Evolutionary conservation across 106 monocot genomes (phyloP).

Genomic region (Dioscorea alata): DNA sequence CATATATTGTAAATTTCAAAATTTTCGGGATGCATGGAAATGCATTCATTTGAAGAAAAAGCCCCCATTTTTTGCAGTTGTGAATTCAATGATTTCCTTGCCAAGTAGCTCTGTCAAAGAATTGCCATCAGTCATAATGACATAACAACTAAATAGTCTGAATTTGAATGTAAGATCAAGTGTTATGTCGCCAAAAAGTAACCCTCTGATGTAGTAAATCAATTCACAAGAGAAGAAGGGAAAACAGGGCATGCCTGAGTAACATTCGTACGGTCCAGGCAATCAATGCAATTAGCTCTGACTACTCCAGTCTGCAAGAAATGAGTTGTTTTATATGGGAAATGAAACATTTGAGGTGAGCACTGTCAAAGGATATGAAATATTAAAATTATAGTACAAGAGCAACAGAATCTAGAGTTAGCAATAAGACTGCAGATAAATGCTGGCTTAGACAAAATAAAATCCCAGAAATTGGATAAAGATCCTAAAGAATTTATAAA

Average conservation of each 20-base stretch:
- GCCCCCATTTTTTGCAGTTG: slow-evolving; percentile 55
- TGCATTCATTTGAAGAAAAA: slow-evolving; percentile 59
- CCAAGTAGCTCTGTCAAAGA: slow-evolving; percentile 59
- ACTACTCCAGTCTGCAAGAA: slow-evolving; percentile 59
- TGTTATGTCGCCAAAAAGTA: background rate
- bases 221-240: background rate
- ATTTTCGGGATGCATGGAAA: slow-evolving; percentile 42
- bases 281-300: slow-evolving; percentile 92
- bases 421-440: background rate
- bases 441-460: background rate
- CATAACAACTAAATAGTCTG: background rate
- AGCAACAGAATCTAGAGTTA: background rate
- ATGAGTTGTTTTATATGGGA: background rate
- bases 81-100: slow-evolving; percentile 63
- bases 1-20: slow-evolving; percentile 65
- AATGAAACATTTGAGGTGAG: background rate
- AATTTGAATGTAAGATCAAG: background rate
- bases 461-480: no score
- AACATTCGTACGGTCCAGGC: slow-evolving; percentile 94
- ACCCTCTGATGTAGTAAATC: background rate
- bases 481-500: background rate
- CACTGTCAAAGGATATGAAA: background rate
- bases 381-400: background rate
- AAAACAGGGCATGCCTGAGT: slow-evolving; percentile 65
- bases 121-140: background rate